Percentiles rank a stretch among this genome's conserved stretches.
Conservation (phyloP, 2,329 filamentous ascomycete species). For the Calonectria hawksworthii region DNA sequence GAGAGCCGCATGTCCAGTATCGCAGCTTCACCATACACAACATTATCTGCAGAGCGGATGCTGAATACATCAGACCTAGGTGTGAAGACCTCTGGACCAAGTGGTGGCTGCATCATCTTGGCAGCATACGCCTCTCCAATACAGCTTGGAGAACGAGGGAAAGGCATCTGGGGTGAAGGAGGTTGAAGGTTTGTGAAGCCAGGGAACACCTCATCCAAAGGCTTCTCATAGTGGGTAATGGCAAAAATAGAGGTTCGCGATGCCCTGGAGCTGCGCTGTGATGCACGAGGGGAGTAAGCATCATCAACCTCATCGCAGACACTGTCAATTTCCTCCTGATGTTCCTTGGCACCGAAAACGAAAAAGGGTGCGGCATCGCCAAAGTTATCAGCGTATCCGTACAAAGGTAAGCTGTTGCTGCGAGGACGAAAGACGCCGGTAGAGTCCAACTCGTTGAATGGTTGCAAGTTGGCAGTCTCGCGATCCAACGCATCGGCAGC, state of each 20-base stretch:
- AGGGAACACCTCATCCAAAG: conserved; percentile 39
- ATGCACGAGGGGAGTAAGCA: conserved; percentile 21
- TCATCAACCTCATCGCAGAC: conserved; percentile 32
- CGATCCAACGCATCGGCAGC: conserved; percentile 71
- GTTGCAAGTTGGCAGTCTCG: conserved; percentile 68
- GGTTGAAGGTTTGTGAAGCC: conserved; percentile 38
- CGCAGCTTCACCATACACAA: conserved; percentile 57
- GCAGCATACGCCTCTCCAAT: conserved; percentile 51
- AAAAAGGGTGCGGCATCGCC: conserved; percentile 62
- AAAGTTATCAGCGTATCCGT: conserved; percentile 58
- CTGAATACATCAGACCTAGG: conserved; percentile 53
- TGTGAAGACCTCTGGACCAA: conserved; percentile 45
- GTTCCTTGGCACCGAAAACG: conserved; percentile 58
- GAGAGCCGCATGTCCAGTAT: conserved; percentile 53
- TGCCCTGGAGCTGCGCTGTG: conserved; percentile 8
- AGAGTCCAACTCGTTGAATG: conserved; percentile 63
- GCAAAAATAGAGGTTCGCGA: conserved; percentile 45
- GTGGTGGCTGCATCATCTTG: conserved; percentile 30
- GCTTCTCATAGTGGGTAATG: conserved; percentile 48
- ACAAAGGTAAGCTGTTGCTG: conserved; percentile 65
- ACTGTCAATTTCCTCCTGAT: conserved; percentile 40
- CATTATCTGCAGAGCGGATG: conserved; percentile 51
- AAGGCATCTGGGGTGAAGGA: conserved; percentile 33
- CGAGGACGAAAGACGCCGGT: conserved; percentile 56
- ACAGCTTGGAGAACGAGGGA: conserved; percentile 49